phyloP scores from a whole-genome alignment of 305 asterid species.

The Plantago rigida region DNA sequence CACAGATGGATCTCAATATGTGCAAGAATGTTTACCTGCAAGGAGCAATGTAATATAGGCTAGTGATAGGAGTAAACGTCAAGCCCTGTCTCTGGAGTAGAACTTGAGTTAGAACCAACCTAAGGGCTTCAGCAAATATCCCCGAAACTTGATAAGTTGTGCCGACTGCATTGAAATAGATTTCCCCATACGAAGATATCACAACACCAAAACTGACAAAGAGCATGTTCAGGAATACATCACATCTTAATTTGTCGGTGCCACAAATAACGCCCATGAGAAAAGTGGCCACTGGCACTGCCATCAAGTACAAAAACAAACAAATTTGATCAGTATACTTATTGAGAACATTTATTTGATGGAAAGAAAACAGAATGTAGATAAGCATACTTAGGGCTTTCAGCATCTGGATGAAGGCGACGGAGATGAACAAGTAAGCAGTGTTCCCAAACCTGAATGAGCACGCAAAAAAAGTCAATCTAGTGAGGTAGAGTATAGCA shows the following conservation, averaged over 20 bases:
- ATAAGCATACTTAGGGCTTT: slow-evolving; percentile 60
- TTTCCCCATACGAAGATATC: slow-evolving; percentile 93
- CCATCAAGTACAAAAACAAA: slow-evolving; percentile 29
- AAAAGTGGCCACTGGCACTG: slow-evolving; percentile 99
- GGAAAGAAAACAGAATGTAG: slow-evolving; percentile 17
- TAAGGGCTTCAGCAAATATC: slow-evolving; percentile 91
- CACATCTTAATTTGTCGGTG: slow-evolving; percentile 84
- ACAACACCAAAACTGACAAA: slow-evolving; percentile 94
- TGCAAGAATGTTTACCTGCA: slow-evolving; percentile 65
- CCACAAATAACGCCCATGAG: slow-evolving; percentile 91
- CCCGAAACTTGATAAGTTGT: slow-evolving; percentile 97
- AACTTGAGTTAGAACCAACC: slow-evolving; percentile 97
- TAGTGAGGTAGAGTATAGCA: not conserved
- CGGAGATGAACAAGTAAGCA: slow-evolving; percentile 26
- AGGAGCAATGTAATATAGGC: slow-evolving; percentile 96
- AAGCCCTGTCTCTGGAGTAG: slow-evolving; percentile 96
- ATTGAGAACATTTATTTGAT: slow-evolving; percentile 16
- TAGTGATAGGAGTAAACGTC: slow-evolving; percentile 87
- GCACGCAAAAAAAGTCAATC: no score
- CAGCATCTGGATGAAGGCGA: slow-evolving; percentile 24
- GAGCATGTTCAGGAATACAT: slow-evolving; percentile 82
- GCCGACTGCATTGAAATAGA: slow-evolving; percentile 89
- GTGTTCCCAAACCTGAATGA: slow-evolving; percentile 80
- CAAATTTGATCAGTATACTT: slow-evolving; percentile 28
- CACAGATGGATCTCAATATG: slow-evolving; percentile 6